phyloP scores from a whole-genome alignment of 805 yeast species.

The Candida dendrica region DNA sequence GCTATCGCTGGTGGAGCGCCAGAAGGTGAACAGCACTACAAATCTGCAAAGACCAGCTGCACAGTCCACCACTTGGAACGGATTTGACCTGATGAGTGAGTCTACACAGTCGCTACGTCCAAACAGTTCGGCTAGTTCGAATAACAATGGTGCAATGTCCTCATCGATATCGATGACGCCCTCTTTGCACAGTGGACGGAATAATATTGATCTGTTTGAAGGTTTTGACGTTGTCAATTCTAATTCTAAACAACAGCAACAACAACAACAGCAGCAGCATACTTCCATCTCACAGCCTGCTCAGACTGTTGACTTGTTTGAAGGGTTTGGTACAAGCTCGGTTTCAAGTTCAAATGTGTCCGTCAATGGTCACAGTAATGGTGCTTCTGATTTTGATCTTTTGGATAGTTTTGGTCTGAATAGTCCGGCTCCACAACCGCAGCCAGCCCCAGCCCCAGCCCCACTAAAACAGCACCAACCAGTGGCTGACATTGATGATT shows the following conservation, averaged over 20 bases:
- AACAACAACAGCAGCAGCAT: constrained; percentile 1
- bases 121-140: not conserved
- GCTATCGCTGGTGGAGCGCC: constrained; percentile 28
- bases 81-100: not conserved
- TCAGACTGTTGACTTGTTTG: constrained; percentile 11
- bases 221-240: constrained; percentile 13
- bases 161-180: no score
- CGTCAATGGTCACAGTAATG: no score
- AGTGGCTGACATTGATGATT: constrained; percentile 16
- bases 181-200: not conserved
- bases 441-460: constrained; percentile 1
- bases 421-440: not conserved
- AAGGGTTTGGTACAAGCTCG: constrained; percentile 12
- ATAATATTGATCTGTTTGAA: constrained; percentile 12
- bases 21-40: constrained; percentile 11
- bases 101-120: constrained; percentile 1
- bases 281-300: not conserved
- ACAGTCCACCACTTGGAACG: not conserved
- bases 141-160: not conserved
- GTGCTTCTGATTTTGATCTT: constrained; percentile 4
- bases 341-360: not conserved
- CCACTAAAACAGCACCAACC: constrained; percentile 1
- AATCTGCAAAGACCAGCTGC: not conserved
- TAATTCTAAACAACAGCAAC: constrained; percentile 1
- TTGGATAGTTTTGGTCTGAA: constrained; percentile 11